Evolutionary conservation across 495 filamentous ascomycete genomes (phyloP), one percentile per base, ranked within the genome.

Genomic region (Lasiosphaeria hispida): DNA sequence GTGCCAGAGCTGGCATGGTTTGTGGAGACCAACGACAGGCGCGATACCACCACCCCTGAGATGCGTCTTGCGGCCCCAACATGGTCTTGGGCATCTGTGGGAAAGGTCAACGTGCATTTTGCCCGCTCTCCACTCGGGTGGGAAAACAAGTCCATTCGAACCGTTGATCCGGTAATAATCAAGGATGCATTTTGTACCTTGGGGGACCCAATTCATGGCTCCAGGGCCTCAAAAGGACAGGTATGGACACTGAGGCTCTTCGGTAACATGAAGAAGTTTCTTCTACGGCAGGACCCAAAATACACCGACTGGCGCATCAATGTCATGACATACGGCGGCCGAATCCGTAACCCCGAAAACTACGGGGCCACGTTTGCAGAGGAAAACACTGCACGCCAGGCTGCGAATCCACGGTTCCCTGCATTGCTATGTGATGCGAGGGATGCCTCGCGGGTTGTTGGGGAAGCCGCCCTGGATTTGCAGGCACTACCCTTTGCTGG

Each of bases 71-170:
- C 41, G 11, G 43, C 64, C 7, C 64, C 61, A 0, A 58, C 60
- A 8, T 66, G 64, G 64, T 55, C 61, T n/a, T 66, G 64, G 64
- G 57, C 58, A 11, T 66, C 64, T 1, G 61, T 63, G 4, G 58
- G 57, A 13, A 49, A 55, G 18, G 58, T 60, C 14, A 49, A 61
- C 4, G 52, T 66, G n/a, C 50, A 56, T 11, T 66, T 58, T 30
- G 9, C 43, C 19, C 33, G 6, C 45, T 19, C 43, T 10, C 9
- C 8, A 36, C 8, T 34, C 23, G 14, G 23, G 34, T 13, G 18
- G 5, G 23, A 15, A 49, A 3, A 7, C 23, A 35, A 33, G 10
- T 33, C 23, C 0, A 14, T 10, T 10, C 43, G 10, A 2, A 11
- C 47, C 23, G 47, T 35, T 11, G 23, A 30, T 5, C 23, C 23